Percentiles rank a stretch among this genome's conserved stretches.
phyloP scores from a whole-genome alignment of 495 filamentous ascomycete genomes.

The Xylaria castorea region DNA sequence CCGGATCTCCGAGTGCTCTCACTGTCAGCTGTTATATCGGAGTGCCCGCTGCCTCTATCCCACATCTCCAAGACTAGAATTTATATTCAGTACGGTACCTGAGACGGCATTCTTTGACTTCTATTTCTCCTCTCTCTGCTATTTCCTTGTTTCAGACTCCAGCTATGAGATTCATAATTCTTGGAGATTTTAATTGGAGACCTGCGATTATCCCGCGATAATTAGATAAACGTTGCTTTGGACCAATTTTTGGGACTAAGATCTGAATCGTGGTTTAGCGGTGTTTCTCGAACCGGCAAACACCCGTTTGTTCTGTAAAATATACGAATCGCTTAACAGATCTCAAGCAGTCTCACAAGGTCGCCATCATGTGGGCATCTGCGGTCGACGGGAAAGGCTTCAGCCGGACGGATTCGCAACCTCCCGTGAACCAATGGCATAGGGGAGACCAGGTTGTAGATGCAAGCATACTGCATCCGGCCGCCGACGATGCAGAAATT shows the following conservation, averaged over 20 bases:
- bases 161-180: not conserved
- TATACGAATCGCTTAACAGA: not conserved
- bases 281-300: not conserved
- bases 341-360: not conserved
- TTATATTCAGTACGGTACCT: not conserved
- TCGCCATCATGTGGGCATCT: constrained; percentile 34
- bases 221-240: not conserved
- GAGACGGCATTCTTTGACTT: not conserved
- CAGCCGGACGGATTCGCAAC: constrained; percentile 31
- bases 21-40: not conserved
- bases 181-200: not conserved
- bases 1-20: constrained; percentile 5
- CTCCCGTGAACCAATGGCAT: constrained; percentile 37
- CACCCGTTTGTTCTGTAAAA: not conserved
- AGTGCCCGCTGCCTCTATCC: not conserved
- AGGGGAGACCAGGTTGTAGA: constrained; percentile 28
- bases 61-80: not conserved
- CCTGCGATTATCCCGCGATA: not conserved
- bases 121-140: not conserved
- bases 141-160: not conserved
- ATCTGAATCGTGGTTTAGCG: not conserved
- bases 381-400: constrained; percentile 29
- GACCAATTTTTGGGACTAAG: not conserved
- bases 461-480: constrained; percentile 11
- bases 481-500: constrained; percentile 11